A percentile compares a stretch with the other conserved stretches of the same genome.
phyloP scores from a whole-genome alignment of 129 eudicot genomes.

The Kitagawia praeruptora region DNA sequence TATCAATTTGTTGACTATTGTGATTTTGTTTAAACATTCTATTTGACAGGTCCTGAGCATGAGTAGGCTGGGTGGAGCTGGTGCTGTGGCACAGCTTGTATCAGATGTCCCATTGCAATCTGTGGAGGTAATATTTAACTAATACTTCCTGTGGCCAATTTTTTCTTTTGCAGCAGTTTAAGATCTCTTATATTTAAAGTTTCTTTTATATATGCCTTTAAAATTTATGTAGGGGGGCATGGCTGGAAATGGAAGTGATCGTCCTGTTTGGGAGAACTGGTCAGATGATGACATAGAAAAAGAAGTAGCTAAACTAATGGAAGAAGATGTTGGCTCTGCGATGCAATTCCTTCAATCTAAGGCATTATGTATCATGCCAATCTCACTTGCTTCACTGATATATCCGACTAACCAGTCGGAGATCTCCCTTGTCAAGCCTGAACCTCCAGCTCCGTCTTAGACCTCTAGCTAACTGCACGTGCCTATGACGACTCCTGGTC shows the following conservation, averaged over 20 bases:
- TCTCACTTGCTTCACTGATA: constrained; percentile 80
- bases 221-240: constrained; percentile 29
- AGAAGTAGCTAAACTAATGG: constrained; percentile 89
- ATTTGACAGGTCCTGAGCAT: constrained; percentile 80
- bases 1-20: background rate
- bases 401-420: constrained; percentile 64
- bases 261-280: constrained; percentile 87
- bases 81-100: constrained; percentile 96
- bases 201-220: background rate
- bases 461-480: constrained; percentile 31
- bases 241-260: constrained; percentile 35
- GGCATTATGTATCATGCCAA: constrained; percentile 94
- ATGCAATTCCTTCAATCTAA: constrained; percentile 93
- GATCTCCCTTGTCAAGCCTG: constrained; percentile 50
- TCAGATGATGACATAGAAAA: constrained; percentile 75
- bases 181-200: background rate
- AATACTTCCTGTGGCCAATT: background rate
- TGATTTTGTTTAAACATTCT: constrained; percentile 2
- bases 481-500: constrained; percentile 40
- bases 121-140: constrained; percentile 45
- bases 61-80: constrained; percentile 98
- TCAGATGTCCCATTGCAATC: constrained; percentile 74
- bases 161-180: background rate
- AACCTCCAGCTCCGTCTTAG: constrained; percentile 59
- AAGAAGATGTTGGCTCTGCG: constrained; percentile 92